Evolutionary conservation across 1,284 basidiomycete species (phyloP).

Genomic region (Pholiota adiposa): DNA sequence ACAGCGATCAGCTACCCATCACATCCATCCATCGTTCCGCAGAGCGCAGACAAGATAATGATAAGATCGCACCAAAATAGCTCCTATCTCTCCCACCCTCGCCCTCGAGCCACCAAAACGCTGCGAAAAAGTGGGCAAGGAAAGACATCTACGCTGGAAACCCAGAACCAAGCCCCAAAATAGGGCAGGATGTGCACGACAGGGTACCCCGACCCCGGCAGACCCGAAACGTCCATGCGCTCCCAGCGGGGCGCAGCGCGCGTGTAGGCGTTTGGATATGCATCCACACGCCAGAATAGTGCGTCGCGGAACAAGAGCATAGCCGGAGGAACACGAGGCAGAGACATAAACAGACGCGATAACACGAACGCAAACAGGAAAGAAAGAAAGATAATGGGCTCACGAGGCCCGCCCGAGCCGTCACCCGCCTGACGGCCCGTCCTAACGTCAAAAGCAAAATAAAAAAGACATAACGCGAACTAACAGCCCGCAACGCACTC

Average conservation of each 20-base stretch:
- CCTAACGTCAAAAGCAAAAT: neutral
- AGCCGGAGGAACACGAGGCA: neutral
- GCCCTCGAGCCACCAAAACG: neutral
- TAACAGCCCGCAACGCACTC: neutral
- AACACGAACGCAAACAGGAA: too few species aligned
- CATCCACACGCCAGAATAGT: neutral
- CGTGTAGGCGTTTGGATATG: neutral
- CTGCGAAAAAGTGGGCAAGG: neutral
- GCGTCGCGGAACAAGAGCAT: neutral
- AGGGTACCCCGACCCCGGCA: neutral
- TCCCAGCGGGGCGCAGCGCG: neutral
- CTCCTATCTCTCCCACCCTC: neutral
- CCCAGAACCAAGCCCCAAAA: neutral
- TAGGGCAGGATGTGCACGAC: neutral
- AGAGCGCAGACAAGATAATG: neutral
- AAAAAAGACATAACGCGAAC: neutral
- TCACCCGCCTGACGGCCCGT: neutral
- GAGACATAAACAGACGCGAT: neutral
- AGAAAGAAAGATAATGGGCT: neutral
- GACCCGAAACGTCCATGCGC: neutral
- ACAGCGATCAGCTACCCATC: neutral
- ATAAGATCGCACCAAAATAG: neutral
- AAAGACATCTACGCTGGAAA: neutral
- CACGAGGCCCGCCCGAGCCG: neutral
- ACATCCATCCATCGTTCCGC: neutral